Evolutionary conservation across 2,329 filamentous ascomycete genomes (phyloP).

Genomic region (Exophiala calicioides): DNA sequence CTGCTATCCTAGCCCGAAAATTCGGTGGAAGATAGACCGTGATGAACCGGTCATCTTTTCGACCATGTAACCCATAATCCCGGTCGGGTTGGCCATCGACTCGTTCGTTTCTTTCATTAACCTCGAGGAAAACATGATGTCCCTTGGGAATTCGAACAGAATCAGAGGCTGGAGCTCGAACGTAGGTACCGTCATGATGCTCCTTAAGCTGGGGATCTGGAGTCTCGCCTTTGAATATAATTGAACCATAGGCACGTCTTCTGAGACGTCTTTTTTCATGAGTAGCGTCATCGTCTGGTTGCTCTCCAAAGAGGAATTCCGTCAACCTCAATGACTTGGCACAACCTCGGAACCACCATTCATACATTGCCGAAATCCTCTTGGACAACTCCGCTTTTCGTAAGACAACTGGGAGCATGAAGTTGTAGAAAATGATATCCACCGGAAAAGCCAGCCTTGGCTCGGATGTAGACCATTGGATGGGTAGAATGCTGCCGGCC

Average conservation of each 20-base stretch:
- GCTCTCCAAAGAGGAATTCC: conserved; percentile 89
- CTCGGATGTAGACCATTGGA: conserved; percentile 90
- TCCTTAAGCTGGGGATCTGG: no score
- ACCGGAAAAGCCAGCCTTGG: conserved; percentile 92
- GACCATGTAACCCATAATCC: conserved; percentile 60
- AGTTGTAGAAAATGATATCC: conserved; percentile 94
- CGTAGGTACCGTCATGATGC: conserved; percentile 70
- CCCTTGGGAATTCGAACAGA: conserved; percentile 92
- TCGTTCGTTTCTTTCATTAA: conserved; percentile 66
- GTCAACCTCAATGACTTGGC: conserved; percentile 78
- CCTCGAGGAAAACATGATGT: conserved; percentile 74
- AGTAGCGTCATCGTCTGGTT: conserved; percentile 75
- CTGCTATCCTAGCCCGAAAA: conserved; percentile 75
- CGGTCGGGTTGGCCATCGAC: conserved; percentile 60
- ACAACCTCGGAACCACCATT: conserved; percentile 93
- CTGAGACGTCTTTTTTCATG: conserved; percentile 57
- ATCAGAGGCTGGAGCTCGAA: conserved; percentile 90
- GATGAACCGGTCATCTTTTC: conserved; percentile 63
- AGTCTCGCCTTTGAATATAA: conserved; percentile 6
- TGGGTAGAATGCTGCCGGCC: conserved; percentile 73
- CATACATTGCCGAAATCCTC: conserved; percentile 79
- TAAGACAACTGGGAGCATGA: conserved; percentile 85
- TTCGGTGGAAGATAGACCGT: conserved; percentile 80
- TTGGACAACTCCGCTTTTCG: conserved; percentile 83
- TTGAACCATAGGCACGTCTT: conserved; percentile 56